These are phyloP conservation scores for Aspergillus sp. DNA, from an alignment of 2,329 filamentous ascomycete genomes.

Conservation along the genomic window DNA sequence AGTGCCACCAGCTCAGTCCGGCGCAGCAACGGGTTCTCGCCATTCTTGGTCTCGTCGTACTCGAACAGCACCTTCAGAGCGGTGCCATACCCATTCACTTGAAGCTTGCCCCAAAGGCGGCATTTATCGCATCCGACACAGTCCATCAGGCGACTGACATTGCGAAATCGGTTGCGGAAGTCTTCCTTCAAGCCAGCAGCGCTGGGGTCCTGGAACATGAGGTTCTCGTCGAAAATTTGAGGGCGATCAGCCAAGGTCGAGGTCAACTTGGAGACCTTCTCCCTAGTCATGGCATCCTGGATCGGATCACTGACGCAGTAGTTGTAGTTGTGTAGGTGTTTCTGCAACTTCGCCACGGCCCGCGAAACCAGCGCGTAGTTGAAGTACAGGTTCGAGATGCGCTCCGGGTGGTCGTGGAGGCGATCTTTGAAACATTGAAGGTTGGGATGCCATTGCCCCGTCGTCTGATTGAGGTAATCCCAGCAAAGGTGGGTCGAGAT, in stretches of 20 bases:
- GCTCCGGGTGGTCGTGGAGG: conserved; percentile 82
- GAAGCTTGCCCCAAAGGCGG: conserved; percentile 94
- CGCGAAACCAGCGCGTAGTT: conserved; percentile 96
- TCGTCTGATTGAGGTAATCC: conserved; percentile 94
- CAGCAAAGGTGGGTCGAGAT: conserved; percentile 96
- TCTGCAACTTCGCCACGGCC: conserved; percentile 85
- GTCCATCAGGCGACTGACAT: conserved; percentile 96
- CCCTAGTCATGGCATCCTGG: conserved; percentile 77
- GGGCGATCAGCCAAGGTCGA: conserved; percentile 65
- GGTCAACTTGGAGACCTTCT: conserved; percentile 77
- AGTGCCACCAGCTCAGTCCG: conserved; percentile 91
- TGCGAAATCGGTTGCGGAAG: conserved; percentile 95
- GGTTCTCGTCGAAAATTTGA: conserved; percentile 87
- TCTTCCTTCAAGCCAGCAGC: conserved; percentile 85
- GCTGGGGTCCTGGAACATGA: conserved; percentile 79
- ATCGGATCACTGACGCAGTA: conserved; percentile 85
- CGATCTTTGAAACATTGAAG: conserved; percentile 82
- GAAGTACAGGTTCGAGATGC: conserved; percentile 97
- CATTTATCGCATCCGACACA: conserved; percentile 99
- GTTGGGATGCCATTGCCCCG: conserved; percentile 90
- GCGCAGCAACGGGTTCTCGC: conserved; percentile 70
- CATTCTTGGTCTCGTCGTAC: conserved; percentile 69
- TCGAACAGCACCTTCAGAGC: conserved; percentile 96
- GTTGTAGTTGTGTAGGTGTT: conserved; percentile 78
- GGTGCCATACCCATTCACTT: conserved; percentile 91